Evolutionary conservation across 208 protist genomes (phyloP), one percentile per base, ranked within the genome.

Genomic region (Trypanosoma platydactyli): DNA sequence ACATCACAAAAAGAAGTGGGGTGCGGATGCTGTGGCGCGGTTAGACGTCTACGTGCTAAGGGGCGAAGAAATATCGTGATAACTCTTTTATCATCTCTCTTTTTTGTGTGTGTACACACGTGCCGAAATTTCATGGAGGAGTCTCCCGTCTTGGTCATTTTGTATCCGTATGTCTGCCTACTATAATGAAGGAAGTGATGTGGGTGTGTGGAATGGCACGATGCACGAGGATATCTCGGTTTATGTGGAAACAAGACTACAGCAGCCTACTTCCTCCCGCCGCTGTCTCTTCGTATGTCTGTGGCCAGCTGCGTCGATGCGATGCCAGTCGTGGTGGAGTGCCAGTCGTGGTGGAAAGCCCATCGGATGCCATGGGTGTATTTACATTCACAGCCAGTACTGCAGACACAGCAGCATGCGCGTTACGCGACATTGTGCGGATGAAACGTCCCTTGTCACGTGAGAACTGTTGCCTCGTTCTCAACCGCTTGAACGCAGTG

Each of bases 331-430:
- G 29, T 60, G 58, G 40, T 49, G 61, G 51, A 51, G 49, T 54
- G 35, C 40, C 51, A 54, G 55, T 70, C 18, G 50, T 65, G 38
- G 16, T 72, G 18, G 66, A 72, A 33, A 72, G 57, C 41, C 66
- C 66, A 38, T 72, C 65, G 4, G 73, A 85, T 24, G 55, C 44
- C 16, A n/a, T 55, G 27, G 52, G 68, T 12, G 49, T 85, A 46
- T 52, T 72, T 41, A 53, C 61, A 24, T 46, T 79, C 25, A 30
- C 61, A 20, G 52, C 69, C 6, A 22, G 42, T 51, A 52, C 53
- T 35, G 30, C 64, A 11, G 66, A 70, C 24, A 59, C 53, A 24
- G 71, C 53, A 13, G 29, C 40, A 15, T 24, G 6, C 42, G 44
- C 51, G 44, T n/a, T 66, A 18, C 29, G 22, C 15, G 55, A 57